Conservation (phyloP, 352 stramenopile genomes). For the Pythium guiyangense region DNA sequence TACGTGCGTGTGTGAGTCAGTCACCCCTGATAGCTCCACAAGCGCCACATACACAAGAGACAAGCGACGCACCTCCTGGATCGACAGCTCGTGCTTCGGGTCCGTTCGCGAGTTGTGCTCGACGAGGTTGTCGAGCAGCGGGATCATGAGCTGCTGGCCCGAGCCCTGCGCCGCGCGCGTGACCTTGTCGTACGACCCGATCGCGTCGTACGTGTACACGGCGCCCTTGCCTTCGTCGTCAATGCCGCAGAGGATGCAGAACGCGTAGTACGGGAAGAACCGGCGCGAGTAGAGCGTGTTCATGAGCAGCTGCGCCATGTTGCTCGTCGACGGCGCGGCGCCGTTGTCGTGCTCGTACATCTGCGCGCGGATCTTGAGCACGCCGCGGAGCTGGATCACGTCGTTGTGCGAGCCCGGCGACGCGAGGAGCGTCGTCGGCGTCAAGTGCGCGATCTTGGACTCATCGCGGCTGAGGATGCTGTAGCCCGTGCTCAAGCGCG, state of each 20-base stretch:
- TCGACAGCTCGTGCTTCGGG: conserved; percentile 87
- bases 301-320: conserved; percentile 95
- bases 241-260: conserved; percentile 97
- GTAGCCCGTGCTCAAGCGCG: conserved; percentile 95
- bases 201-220: conserved; percentile 98
- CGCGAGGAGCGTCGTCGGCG: conserved; percentile 63
- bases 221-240: conserved; percentile 95
- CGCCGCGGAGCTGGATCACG: conserved; percentile 79
- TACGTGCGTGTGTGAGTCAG: not conserved
- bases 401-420: conserved; percentile 84
- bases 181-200: conserved; percentile 88
- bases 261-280: conserved; percentile 99
- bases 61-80: conserved; percentile 69
- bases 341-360: conserved; percentile 96
- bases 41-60: not conserved
- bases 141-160: conserved; percentile 97
- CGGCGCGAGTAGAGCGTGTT: conserved; percentile 98
- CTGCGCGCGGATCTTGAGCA: conserved; percentile 74
- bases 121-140: conserved; percentile 97
- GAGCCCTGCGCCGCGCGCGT: conserved; percentile 81
- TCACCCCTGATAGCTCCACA: not conserved
- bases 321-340: conserved; percentile 89
- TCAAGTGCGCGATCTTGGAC: conserved; percentile 86
- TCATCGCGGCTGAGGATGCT: conserved; percentile 95
- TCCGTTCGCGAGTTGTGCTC: conserved; percentile 89